Evolutionary conservation across 2,329 filamentous ascomycete genomes (phyloP).

Genomic region (Penicillium polonicum): DNA sequence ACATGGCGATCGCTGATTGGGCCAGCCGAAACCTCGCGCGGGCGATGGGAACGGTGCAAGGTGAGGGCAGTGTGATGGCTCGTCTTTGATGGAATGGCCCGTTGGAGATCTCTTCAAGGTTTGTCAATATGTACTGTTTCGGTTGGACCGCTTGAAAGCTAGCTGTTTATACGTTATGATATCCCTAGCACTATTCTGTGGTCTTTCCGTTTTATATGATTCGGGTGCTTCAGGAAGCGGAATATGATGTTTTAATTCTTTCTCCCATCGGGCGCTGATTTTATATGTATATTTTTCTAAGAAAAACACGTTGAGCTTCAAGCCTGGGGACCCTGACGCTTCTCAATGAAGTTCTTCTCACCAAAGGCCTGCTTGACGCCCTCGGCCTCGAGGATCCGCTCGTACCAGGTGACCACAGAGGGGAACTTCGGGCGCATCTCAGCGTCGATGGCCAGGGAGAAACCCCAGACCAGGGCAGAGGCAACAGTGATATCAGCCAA

Average conservation of each 20-base stretch:
- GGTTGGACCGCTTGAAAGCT: not conserved
- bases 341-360: constrained; percentile 27
- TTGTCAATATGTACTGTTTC: not conserved
- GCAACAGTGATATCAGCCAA: constrained; percentile 32
- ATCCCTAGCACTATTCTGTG: not conserved
- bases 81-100: constrained; percentile 20
- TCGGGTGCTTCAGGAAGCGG: not conserved
- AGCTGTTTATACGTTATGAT: not conserved
- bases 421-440: constrained; percentile 31
- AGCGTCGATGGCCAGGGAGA: constrained; percentile 23
- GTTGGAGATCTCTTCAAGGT: not conserved
- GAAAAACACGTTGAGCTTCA: not conserved
- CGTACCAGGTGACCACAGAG: constrained; percentile 25
- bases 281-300: too few species aligned
- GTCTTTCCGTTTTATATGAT: not conserved
- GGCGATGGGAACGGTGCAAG: constrained; percentile 23
- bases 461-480: constrained; percentile 27
- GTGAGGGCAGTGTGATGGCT: constrained; percentile 17
- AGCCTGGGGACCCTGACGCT: constrained; percentile 18
- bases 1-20: constrained; percentile 52
- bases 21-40: constrained; percentile 43
- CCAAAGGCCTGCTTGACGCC: constrained; percentile 32
- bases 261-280: too few species aligned
- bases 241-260: not conserved
- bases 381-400: constrained; percentile 21